Base-by-base conservation (phyloP, 2,329 filamentous ascomycete species). In the Sporothrix curviconia region DNA sequence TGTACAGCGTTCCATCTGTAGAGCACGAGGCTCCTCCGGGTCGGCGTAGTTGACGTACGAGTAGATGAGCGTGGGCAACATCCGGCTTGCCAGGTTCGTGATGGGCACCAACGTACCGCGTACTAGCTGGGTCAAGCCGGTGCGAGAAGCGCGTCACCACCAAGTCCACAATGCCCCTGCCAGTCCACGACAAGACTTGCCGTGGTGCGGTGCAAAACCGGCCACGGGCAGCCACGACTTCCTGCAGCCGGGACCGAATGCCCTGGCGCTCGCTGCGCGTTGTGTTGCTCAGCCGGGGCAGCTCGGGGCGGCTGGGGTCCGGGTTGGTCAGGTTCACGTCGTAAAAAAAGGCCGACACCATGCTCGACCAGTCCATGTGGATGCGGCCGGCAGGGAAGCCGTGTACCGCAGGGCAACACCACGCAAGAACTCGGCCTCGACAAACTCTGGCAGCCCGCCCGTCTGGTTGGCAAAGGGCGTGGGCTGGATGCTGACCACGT, bases 151-250 rank as follows among this genome's bases (percentile, higher is more conserved):
- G 78, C 4, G 74, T 67, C 4, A 89, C 74, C 4, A 91, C 72
- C 74, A 87, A 77, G 63, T 92, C 88, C 0, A 78, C 76, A 1
- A 87, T 72, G 0, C 72, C n/a, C 76, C 66, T 90, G 87, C 88
- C 88, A 91, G 64, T 89, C 72, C 25, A 81, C 66, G 17, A 64
- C 61, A n/a, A 11, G 8, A 73, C 60, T 37, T 74, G 65, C 44
- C 68, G 66, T 17, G 73, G 68, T 39, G n/a, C 1, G 30, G 14
- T 1, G 70, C 70, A 1, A 66, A 65, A 14, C 69, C 67, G n/a
- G 0, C 61, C 59, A 0, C 69, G 63, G 2, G 69, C 64, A 3
- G 22, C 25, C 1, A 66, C 60, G 1, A 67, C 65, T 8, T 65
- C 61, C 9, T 49, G 55, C 1, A 69, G 43, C n/a, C 65, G 62